Conservation (phyloP, 768 basidiomycete species). For the Phaeotremella fagi region DNA sequence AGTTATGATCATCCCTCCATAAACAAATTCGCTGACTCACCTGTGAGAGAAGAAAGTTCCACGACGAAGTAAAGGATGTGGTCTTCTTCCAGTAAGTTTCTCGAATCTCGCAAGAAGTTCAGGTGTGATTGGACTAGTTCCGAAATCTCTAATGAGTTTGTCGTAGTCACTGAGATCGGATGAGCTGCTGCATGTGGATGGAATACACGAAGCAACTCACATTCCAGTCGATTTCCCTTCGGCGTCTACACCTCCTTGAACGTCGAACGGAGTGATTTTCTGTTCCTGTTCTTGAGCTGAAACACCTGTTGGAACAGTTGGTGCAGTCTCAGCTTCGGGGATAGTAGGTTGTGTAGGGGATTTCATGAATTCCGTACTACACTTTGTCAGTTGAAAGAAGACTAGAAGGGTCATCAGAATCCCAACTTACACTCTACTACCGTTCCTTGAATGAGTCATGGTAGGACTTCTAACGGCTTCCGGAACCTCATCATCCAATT, state of each 20-base stretch:
- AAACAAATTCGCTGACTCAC: constrained; percentile 49
- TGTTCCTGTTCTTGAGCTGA: constrained; percentile 64
- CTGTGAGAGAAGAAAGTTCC: constrained; percentile 98
- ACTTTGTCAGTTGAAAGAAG: constrained; percentile 2
- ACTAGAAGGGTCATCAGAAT: constrained; percentile 3
- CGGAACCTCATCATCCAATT: constrained; percentile 43
- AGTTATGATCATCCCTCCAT: constrained; percentile 5
- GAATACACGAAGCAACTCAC: constrained; percentile 1
- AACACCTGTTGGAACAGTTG: neutral
- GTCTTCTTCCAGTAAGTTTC: constrained; percentile 75
- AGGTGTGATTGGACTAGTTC: constrained; percentile 72
- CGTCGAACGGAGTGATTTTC: constrained; percentile 95
- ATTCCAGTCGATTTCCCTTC: constrained; percentile 21
- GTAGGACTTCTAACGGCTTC: constrained; percentile 45
- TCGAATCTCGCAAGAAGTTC: constrained; percentile 84
- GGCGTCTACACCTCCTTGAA: constrained; percentile 57
- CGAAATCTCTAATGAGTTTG: constrained; percentile 89
- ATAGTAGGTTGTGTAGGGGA: neutral
- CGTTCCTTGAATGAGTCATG: constrained; percentile 41
- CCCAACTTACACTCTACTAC: constrained; percentile 36
- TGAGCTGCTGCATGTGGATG: neutral
- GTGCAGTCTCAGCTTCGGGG: constrained; percentile 2
- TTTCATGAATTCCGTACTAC: neutral
- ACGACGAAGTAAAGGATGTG: constrained; percentile 80
- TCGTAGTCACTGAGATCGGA: constrained; percentile 76